A percentile compares a stretch with the other conserved stretches of the same genome.
Evolutionary conservation across 2,329 filamentous ascomycete genomes (phyloP).

Genomic region (Cladorrhinum sp.): DNA sequence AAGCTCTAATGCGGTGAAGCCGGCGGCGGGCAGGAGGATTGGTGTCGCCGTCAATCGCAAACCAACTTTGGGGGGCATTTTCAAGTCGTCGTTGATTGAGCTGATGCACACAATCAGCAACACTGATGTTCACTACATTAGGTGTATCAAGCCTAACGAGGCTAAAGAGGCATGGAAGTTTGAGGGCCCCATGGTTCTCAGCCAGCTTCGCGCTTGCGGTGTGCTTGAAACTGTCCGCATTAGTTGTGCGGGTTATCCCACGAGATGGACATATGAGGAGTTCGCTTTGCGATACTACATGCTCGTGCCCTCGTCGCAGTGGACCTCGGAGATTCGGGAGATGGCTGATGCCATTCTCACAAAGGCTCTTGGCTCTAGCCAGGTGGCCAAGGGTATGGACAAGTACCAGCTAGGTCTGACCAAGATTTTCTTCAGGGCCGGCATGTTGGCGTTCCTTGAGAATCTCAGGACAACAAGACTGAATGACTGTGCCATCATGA

Average conservation of each 20-base stretch:
- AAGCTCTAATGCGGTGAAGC: conserved; percentile 70
- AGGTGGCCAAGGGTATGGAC: conserved; percentile 66
- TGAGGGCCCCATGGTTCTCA: conserved; percentile 97
- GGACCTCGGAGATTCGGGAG: conserved; percentile 89
- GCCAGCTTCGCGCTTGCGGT: conserved; percentile 95
- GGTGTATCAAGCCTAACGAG: conserved; percentile 98
- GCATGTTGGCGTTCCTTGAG: conserved; percentile 97
- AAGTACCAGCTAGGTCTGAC: conserved; percentile 97
- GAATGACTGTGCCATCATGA: conserved; percentile 93
- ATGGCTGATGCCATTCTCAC: conserved; percentile 92
- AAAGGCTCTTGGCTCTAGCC: conserved; percentile 79
- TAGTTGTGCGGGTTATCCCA: conserved; percentile 94
- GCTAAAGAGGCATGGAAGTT: conserved; percentile 97
- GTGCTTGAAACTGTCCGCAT: conserved; percentile 97
- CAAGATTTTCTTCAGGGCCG: conserved; percentile 98
- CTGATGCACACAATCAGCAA: conserved; percentile 97
- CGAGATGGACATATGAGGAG: conserved; percentile 97
- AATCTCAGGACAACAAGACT: conserved; percentile 86
- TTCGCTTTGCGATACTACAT: conserved; percentile 98
- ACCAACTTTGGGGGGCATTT: conserved; percentile 94
- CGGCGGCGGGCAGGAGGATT: conserved; percentile 78
- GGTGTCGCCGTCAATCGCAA: conserved; percentile 93
- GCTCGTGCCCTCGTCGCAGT: conserved; percentile 83
- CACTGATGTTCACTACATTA: conserved; percentile 97
- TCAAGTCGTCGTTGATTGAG: conserved; percentile 97